These are phyloP conservation scores for Penicillium simplicissimum DNA, from an alignment of 495 filamentous ascomycete genomes.

Conservation along the genomic window DNA sequence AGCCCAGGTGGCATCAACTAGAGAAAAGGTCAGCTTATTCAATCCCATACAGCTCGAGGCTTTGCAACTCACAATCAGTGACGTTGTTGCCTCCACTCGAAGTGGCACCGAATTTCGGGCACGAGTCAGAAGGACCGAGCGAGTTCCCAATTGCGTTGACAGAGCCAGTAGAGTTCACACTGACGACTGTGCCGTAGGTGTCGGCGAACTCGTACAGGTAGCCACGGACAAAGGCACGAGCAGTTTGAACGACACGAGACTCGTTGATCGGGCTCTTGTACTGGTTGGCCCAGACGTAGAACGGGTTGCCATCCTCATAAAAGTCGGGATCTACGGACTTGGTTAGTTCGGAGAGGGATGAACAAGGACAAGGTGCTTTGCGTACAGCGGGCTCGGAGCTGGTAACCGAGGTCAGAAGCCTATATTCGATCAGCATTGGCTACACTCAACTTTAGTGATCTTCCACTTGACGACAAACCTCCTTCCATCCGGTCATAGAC, in stretches of 20 bases:
- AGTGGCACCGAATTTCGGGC: slow-evolving; percentile 48
- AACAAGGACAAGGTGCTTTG: neutral
- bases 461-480: slow-evolving; percentile 33
- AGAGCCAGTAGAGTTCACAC: slow-evolving; percentile 49
- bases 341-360: neutral
- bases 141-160: slow-evolving; percentile 50
- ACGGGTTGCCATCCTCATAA: slow-evolving; percentile 54
- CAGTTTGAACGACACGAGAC: slow-evolving; percentile 43
- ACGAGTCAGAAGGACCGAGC: slow-evolving; percentile 56
- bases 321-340: slow-evolving; percentile 47
- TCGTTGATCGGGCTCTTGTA: slow-evolving; percentile 50
- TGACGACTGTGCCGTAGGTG: slow-evolving; percentile 50
- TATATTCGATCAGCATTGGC: slow-evolving; percentile 18
- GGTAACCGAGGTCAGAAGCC: slow-evolving; percentile 23
- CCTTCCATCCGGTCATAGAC: slow-evolving; percentile 56
- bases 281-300: slow-evolving; percentile 59
- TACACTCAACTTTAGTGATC: slow-evolving; percentile 14
- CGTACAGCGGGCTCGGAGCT: slow-evolving; percentile 25
- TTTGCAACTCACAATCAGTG: slow-evolving; percentile 26
- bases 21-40: slow-evolving; percentile 10
- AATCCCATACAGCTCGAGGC: neutral
- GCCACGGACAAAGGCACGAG: slow-evolving; percentile 52
- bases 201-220: slow-evolving; percentile 51
- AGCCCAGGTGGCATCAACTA: slow-evolving; percentile 49
- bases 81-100: slow-evolving; percentile 43